Evolutionary conservation across 331 rosid species (phyloP), one percentile per base, ranked within the genome.

Genomic region (Prunus yedoensis): DNA sequence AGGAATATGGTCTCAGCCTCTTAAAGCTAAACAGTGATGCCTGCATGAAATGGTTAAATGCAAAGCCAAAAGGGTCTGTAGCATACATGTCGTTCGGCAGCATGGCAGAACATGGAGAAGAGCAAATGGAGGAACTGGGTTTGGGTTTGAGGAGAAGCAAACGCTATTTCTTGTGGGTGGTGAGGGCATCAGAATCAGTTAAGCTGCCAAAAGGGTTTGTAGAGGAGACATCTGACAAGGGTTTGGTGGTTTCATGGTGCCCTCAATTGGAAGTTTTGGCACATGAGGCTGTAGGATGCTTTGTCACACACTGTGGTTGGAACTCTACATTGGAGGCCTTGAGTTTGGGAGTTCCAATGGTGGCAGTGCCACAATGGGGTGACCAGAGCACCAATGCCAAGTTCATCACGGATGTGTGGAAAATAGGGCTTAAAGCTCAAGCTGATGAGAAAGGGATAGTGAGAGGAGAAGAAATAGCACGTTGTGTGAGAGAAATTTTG

Each of bases 281-380:
- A 2, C 87, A 86, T 49, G 81, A 86, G 52, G 78, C 87, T 3
- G 70, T 90, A 3, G 90, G 87, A 0, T 87, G 94, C 57, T 89
- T 84, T 64, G 70, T 89, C 9, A 84, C 90, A 9, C 88, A 87
- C 23, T 87, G 88, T 59, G 88, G 41, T 35, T 35, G 41, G 41
- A 35, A 35, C 8, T 35, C 41, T 35, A 35, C 41, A 1, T 35
- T 35, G 80, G 91, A 89, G 79, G 87, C 89, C n/a, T 16, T 85
- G 51, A 81, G 87, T 60, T 64, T 82, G 23, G 87, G 88, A 2
- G 88, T 87, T 68, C 85, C 89, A 15, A 71, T 77, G 74, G 78
- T 89, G 15, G 84, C 56, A 15, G 2, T 84, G 52, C 95, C 92
- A 2, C 74, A 74, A 1, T 76, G 76, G 78, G 66, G 80, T 10